Evolutionary conservation across 2,329 filamentous ascomycete species (phyloP), one percentile per base, ranked within the genome.

Genomic region (Grosmannia penicillata): DNA sequence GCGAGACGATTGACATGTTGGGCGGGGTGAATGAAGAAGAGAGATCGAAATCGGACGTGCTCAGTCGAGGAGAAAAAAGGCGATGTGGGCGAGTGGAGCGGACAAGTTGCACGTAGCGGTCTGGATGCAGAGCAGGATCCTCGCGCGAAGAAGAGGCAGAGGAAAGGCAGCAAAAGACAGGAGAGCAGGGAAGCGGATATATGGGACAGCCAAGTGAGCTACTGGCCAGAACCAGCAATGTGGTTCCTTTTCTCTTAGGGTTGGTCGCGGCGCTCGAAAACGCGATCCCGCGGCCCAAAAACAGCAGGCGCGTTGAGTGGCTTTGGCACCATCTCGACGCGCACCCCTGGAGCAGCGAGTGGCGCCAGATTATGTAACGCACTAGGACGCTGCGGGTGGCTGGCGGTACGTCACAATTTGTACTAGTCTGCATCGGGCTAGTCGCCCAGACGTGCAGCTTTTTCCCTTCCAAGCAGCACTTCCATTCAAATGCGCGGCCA

Each of bases 1-100:
- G 78, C 50, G 87, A 93, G 47, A 98, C 87, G 56, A 95, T 83
- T 56, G 91, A 95, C 91, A 95, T 95, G 48, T 56, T 72, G 64
- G 40, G 26, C n/a, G 6, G n/a, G 33, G 22, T 15, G 18, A 8
- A 6, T 25, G 32, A 17, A 10, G 22, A 14, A 15, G n/a, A 17
- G 22, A 24, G 32, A 25, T 13, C 9, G n/a, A n/a, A n/a, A n/a
- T n/a, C n/a, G n/a, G n/a, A n/a, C n/a, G n/a, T n/a, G n/a, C n/a
- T n/a, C n/a, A n/a, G n/a, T n/a, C n/a, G 18, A 29, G 18, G 25
- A 30, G 25, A 23, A 10, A 4, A 11, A 32, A 18, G 15, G 7
- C 9, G 27, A 6, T 11, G 13, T 18, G 21, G 18, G 21, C 10
- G 10, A 22, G 9, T 33, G 18, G 31, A 33, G 31, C 26, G 17